phyloP scores from a whole-genome alignment of 2,329 filamentous ascomycete genomes.

The Fusarium sp. region DNA sequence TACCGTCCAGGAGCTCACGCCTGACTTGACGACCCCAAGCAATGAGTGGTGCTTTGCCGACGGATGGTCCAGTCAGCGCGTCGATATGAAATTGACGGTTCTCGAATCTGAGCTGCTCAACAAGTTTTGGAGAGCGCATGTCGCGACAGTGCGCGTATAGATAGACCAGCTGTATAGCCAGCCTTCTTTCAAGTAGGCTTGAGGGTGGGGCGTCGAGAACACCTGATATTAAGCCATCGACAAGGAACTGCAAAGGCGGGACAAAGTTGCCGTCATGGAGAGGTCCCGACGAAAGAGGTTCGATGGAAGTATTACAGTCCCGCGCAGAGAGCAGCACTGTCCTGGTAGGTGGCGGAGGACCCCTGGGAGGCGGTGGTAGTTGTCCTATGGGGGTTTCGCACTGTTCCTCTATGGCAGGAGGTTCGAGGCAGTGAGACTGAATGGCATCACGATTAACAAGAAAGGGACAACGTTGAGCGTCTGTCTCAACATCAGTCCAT shows the following conservation, averaged over 20 bases:
- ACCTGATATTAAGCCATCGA: neutral
- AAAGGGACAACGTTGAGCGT: neutral
- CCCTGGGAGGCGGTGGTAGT: neutral
- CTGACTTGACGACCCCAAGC: neutral
- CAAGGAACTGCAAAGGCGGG: neutral
- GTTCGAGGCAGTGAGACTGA: neutral
- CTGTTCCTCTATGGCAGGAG: neutral
- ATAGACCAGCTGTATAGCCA: neutral
- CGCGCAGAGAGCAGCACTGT: neutral
- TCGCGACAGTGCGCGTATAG: neutral
- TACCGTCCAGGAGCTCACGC: neutral
- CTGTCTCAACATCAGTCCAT: neutral
- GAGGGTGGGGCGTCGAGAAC: neutral
- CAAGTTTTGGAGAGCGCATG: neutral
- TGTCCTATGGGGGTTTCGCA: too few species aligned
- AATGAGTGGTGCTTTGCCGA: neutral
- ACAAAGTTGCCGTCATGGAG: neutral
- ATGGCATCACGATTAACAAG: too few species aligned
- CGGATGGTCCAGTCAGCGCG: neutral
- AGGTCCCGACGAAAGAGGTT: neutral
- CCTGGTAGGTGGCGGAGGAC: neutral
- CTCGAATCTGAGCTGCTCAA: neutral
- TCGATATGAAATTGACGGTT: neutral
- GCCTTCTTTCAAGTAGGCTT: neutral
- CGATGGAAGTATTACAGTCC: neutral